Percentiles rank a stretch among this genome's conserved stretches.
Conservation (phyloP, 768 basidiomycete species). For the Amanita pallidorosea region DNA sequence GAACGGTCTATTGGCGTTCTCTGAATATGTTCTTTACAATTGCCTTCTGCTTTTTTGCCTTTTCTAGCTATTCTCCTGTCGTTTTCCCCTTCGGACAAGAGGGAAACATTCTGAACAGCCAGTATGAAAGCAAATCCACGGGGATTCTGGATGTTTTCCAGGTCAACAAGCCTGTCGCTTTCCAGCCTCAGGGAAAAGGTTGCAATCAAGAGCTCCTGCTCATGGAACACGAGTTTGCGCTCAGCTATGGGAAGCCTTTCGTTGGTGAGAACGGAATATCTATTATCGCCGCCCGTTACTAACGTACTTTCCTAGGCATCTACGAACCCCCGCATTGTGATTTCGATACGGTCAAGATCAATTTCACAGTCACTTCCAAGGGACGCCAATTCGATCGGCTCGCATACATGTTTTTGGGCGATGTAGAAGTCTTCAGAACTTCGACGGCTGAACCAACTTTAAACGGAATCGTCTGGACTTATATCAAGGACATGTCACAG, state of each 20-base stretch:
- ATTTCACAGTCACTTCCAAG: slow-evolving; percentile 70
- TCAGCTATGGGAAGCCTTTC: slow-evolving; percentile 2
- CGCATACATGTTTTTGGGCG: slow-evolving; percentile 64
- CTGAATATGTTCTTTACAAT: neutral
- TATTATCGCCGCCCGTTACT: neutral
- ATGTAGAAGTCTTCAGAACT: slow-evolving; percentile 37
- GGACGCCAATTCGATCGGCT: slow-evolving; percentile 71
- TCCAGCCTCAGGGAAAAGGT: neutral
- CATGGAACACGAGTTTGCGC: slow-evolving; percentile 2
- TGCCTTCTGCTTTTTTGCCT: neutral
- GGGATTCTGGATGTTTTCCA: neutral
- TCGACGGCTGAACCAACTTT: slow-evolving; percentile 6
- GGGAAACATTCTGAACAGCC: neutral
- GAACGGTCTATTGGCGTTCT: neutral
- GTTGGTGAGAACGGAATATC: neutral
- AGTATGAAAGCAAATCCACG: neutral
- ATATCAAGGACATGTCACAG: slow-evolving; percentile 51
- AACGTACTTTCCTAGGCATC: neutral
- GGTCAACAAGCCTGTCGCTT: neutral
- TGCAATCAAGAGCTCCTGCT: neutral
- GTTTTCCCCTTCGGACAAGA: neutral
- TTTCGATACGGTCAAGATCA: slow-evolving; percentile 41
- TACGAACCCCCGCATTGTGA: slow-evolving; percentile 13
- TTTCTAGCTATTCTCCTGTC: neutral
- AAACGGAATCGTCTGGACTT: slow-evolving; percentile 6